Evolutionary conservation across 371 early-diverging fungal species (phyloP).

Genomic region (Catenaria anguillulae): DNA sequence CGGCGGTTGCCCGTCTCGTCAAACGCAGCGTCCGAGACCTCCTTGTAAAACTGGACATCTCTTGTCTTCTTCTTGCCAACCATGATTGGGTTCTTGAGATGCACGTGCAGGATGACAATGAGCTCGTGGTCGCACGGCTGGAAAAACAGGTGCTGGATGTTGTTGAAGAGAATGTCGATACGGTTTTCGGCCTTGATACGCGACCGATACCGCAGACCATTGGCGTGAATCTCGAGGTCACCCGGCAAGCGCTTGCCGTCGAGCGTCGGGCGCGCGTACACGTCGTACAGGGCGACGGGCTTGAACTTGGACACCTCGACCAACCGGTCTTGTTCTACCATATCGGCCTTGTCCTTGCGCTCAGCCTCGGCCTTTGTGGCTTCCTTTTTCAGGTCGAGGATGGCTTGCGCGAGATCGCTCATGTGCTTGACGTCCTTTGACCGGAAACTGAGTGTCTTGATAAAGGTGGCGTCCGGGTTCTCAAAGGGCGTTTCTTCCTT

Average conservation of each 20-base stretch:
- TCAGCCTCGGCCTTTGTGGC: conserved; percentile 79
- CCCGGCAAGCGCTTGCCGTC: conserved; percentile 81
- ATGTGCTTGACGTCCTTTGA: conserved; percentile 70
- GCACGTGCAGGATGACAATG: conserved; percentile 88
- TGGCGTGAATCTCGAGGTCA: conserved; percentile 84
- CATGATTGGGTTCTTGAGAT: conserved; percentile 91
- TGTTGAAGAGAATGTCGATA: conserved; percentile 89
- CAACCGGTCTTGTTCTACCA: conserved; percentile 86
- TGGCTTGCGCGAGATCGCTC: conserved; percentile 64
- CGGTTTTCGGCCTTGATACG: conserved; percentile 62
- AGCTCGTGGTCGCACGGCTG: conserved; percentile 96
- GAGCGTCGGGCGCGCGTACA: conserved; percentile 67
- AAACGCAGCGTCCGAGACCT: conserved; percentile 83
- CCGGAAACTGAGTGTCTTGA: conserved; percentile 79
- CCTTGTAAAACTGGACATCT: conserved; percentile 98
- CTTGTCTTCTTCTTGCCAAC: conserved; percentile 96
- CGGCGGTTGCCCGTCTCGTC: conserved; percentile 97
- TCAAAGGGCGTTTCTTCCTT: conserved; percentile 81
- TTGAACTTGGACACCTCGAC: conserved; percentile 57
- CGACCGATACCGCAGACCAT: conserved; percentile 84
- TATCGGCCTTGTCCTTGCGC: conserved; percentile 84
- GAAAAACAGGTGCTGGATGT: conserved; percentile 96
- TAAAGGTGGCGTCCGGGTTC: conserved; percentile 74
- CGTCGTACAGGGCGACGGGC: conserved; percentile 66
- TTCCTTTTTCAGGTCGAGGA: conserved; percentile 79